Evolutionary conservation across 441 rosid species (phyloP).

Genomic region (Pelargonium australe): DNA sequence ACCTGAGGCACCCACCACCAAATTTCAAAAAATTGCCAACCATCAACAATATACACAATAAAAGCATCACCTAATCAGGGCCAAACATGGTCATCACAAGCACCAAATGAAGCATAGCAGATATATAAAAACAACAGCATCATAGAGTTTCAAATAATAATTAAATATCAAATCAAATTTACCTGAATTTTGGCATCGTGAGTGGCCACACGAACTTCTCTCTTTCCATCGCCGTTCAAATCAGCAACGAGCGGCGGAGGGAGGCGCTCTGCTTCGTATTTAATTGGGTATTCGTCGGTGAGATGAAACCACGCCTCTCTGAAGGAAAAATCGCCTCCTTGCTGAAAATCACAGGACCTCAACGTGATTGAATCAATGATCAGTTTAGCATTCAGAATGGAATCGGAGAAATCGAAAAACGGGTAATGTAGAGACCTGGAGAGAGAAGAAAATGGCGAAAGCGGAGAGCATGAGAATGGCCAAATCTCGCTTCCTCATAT

Average conservation of each 20-base stretch:
- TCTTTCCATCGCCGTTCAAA: conserved; percentile 91
- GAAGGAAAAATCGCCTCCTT: conserved; percentile 96
- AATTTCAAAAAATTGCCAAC: background rate
- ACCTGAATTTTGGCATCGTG: conserved; percentile 62
- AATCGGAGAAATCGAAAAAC: background rate
- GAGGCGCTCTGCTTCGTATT: conserved; percentile 48
- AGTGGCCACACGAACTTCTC: conserved; percentile 67
- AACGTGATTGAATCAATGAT: background rate
- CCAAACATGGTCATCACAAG: no score
- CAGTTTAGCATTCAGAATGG: background rate
- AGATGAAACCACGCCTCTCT: conserved; percentile 91
- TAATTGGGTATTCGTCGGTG: conserved; percentile 1
- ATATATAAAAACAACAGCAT: background rate
- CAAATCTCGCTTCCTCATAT: conserved; percentile 95
- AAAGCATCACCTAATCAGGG: no score
- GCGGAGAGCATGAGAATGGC: conserved; percentile 96
- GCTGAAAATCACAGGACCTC: conserved; percentile 33
- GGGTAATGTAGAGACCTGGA: conserved; percentile 47
- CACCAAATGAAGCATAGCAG: background rate
- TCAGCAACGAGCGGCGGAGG: conserved; percentile 88
- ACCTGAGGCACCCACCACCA: conserved; percentile 37
- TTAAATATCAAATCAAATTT: no score
- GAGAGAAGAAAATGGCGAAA: conserved; percentile 94
- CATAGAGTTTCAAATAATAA: background rate
- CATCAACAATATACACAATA: no score